Evolutionary conservation across 2,329 filamentous ascomycete genomes (phyloP).

Genomic region (Fusarium nodosum): DNA sequence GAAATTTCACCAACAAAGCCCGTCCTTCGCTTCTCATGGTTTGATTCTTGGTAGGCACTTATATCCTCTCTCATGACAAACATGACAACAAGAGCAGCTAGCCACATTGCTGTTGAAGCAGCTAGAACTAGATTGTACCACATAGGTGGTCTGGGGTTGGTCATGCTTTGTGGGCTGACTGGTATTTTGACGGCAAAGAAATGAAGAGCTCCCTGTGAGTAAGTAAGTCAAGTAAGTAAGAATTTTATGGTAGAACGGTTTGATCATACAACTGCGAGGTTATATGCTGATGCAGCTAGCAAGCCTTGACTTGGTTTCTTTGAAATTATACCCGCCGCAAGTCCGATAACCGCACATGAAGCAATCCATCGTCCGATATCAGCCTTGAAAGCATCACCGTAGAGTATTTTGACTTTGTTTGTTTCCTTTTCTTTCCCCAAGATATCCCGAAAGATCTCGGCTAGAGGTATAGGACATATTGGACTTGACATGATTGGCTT

Average conservation of each 20-base stretch:
- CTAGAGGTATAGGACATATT: slow-evolving; percentile 31
- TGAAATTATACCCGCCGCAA: slow-evolving; percentile 38
- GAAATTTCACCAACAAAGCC: slow-evolving; percentile 16
- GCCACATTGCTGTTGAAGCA: slow-evolving; percentile 23
- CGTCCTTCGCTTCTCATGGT: slow-evolving; percentile 3
- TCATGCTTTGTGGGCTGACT: slow-evolving; percentile 11
- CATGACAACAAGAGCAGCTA: slow-evolving; percentile 23
- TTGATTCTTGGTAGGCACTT: slow-evolving; percentile 13
- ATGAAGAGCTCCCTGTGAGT: slow-evolving; percentile 16
- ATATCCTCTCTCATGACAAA: slow-evolving; percentile 23
- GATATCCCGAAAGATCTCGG: slow-evolving; percentile 31
- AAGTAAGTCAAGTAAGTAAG: neutral
- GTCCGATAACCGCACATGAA: slow-evolving; percentile 28
- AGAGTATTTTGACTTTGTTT: slow-evolving; percentile 34
- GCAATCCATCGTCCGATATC: slow-evolving; percentile 36
- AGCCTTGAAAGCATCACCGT: slow-evolving; percentile 35
- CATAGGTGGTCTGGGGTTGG: slow-evolving; percentile 14
- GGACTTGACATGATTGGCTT: slow-evolving; percentile 26
- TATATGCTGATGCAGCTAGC: slow-evolving; percentile 28
- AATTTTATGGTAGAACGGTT: rapidly evolving
- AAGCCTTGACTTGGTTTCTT: slow-evolving; percentile 21
- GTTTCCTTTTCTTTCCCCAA: slow-evolving; percentile 28
- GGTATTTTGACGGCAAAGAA: slow-evolving; percentile 21
- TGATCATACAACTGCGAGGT: slow-evolving; percentile 27
- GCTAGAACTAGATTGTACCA: slow-evolving; percentile 31